Percentiles rank a stretch among this genome's conserved stretches.
phyloP scores from a whole-genome alignment of 495 filamentous ascomycete species.

The Cercophora samala region DNA sequence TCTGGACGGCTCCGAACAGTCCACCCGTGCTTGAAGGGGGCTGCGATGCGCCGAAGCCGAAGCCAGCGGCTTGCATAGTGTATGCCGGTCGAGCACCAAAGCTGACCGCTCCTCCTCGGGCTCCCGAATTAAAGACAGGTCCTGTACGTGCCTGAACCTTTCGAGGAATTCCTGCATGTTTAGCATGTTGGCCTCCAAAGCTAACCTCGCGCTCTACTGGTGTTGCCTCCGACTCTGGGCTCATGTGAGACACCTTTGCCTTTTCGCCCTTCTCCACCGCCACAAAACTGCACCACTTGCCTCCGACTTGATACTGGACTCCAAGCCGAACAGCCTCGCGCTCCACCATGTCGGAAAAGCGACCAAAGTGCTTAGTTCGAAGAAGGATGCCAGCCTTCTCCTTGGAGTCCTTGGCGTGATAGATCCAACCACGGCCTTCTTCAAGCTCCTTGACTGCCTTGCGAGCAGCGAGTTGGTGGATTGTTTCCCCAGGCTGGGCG shows the following conservation, averaged over 20 bases:
- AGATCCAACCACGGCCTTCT: conserved; percentile 64
- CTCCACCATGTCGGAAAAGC: conserved; percentile 54
- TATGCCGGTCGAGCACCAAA: not conserved
- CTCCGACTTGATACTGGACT: conserved; percentile 59
- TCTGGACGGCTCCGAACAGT: not conserved
- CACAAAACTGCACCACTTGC: conserved; percentile 69
- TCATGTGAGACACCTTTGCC: not conserved
- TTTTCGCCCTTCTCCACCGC: conserved; percentile 48
- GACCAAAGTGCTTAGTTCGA: conserved; percentile 45
- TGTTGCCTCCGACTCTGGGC: not conserved
- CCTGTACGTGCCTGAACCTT: no score
- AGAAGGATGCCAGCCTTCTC: conserved; percentile 43
- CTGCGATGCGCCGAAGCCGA: no score
- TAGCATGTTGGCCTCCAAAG: no score
- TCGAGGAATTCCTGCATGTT: no score
- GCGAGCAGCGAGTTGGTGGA: conserved; percentile 67
- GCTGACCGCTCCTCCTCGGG: no score
- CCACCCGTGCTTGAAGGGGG: not conserved
- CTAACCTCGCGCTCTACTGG: no score
- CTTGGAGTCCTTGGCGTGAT: conserved; percentile 41
- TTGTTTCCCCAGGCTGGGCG: conserved; percentile 48
- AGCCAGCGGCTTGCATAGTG: no score
- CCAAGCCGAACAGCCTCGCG: conserved; percentile 63
- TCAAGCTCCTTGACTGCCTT: conserved; percentile 67
- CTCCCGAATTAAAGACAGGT: no score